Evolutionary conservation across 148 eudicot genomes (phyloP), one percentile per base, ranked within the genome.

Genomic region (Salicornia ramosissima): DNA sequence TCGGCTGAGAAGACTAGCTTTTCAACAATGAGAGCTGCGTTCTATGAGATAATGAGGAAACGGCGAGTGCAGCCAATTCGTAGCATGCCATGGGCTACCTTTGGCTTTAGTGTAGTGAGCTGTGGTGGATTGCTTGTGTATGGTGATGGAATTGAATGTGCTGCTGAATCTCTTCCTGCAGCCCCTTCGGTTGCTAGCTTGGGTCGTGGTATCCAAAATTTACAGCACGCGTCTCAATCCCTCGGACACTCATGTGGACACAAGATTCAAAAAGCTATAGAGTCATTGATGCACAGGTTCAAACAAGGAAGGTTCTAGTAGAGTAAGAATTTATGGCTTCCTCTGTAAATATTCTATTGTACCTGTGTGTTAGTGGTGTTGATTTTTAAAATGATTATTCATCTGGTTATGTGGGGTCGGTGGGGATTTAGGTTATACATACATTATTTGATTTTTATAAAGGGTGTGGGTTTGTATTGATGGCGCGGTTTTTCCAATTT

Each of bases 1-100:
- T 90, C 96, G 65, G 96, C 85, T 6, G 91, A 94, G 79, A 94
- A 83, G 74, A 88, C 97, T 2, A 94, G 99, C 79, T 66, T 94
- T 62, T 87, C 91, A 6, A 92, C 96, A 10, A 88, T 86, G 91
- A 87, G 96, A 77, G 74, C 97, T 10, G 88, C 99, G 14, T 94
- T 94, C 51, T 94, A 90, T 67, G 97, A 94, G 76, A 94, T 94
- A 70, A 94, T 94, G 99, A 87, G 99, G 78, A 88, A 86, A 58
- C 74, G 96, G 5, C 76, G 77, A 31, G 81, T 81, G 36, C 69
- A 80, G 59, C 88, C 86, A 0, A 66, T 94, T 73, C 89, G 99
- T 9, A 60, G 80, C 72, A 65, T 87, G 71, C 99, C 92, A n/a
- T 94, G 86, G 96, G 91, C 83, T 31, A 90, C 97, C 6, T 90